A percentile compares a stretch with the other conserved stretches of the same genome.
phyloP scores from a whole-genome alignment of 345 rosid genomes.

The Cardamine chenopodiifolia region DNA sequence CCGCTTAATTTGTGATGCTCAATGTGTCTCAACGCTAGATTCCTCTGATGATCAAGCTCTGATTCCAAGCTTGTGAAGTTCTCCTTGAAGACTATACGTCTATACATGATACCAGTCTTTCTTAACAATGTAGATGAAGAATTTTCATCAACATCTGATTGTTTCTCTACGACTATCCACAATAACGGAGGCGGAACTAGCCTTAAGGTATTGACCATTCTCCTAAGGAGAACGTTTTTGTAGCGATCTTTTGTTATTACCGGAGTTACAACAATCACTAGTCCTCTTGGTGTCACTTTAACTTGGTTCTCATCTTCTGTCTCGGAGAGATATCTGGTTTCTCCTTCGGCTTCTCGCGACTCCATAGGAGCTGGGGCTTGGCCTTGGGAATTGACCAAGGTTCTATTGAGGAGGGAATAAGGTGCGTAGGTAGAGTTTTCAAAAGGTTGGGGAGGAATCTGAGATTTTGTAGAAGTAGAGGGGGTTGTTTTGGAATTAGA shows the following conservation, averaged over 20 bases:
- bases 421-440: slow-evolving; percentile 35
- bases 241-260: slow-evolving; percentile 44
- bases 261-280: slow-evolving; percentile 70
- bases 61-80: slow-evolving; percentile 64
- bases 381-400: slow-evolving; percentile 36
- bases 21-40: slow-evolving; percentile 75
- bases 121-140: slow-evolving; percentile 53
- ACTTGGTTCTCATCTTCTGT: slow-evolving; percentile 14
- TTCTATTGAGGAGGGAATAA: slow-evolving; percentile 32
- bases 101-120: slow-evolving; percentile 80
- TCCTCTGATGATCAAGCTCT: slow-evolving; percentile 77
- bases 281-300: slow-evolving; percentile 46
- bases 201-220: slow-evolving; percentile 64
- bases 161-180: slow-evolving; percentile 81
- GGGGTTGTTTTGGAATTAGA: slow-evolving; percentile 22
- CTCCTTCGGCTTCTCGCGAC: slow-evolving; percentile 35
- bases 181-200: slow-evolving; percentile 71
- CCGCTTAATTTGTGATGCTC: slow-evolving; percentile 78
- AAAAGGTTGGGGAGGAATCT: slow-evolving; percentile 39
- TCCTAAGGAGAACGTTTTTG: slow-evolving; percentile 58
- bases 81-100: slow-evolving; percentile 71
- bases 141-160: slow-evolving; percentile 45
- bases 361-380: slow-evolving; percentile 38
- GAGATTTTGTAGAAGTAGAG: slow-evolving; percentile 37
- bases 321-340: slow-evolving; percentile 25